Percentiles rank a stretch among this genome's conserved stretches.
Evolutionary conservation across 108 stramenopile species (phyloP).

Genomic region (Skeletonema grethae): DNA sequence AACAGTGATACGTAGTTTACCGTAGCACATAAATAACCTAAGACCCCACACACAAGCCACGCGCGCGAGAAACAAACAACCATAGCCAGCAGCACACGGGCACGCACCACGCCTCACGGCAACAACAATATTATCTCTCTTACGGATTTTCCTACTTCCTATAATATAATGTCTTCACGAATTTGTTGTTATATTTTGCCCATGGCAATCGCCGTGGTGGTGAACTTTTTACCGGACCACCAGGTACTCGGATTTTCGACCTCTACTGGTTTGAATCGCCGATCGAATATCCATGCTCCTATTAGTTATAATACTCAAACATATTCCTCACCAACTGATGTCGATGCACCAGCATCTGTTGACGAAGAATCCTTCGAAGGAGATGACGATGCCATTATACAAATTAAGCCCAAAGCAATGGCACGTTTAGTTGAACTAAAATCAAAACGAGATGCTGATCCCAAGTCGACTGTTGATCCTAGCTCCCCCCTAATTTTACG

Average conservation of each 20-base stretch:
- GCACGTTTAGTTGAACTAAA: slow-evolving; percentile 77
- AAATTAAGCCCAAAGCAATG: slow-evolving; percentile 83
- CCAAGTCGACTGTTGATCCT: slow-evolving; percentile 31
- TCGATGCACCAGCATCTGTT: background rate
- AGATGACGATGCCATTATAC: slow-evolving; percentile 77
- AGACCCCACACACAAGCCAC: too few species aligned
- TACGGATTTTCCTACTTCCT: background rate
- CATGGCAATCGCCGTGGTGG: background rate
- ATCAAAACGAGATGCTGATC: slow-evolving; percentile 54
- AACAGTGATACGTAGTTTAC: too few species aligned
- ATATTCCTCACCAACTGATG: slow-evolving; percentile 24
- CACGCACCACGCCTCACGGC: too few species aligned
- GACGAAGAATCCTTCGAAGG: slow-evolving; percentile 46
- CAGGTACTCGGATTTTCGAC: background rate
- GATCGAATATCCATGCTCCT: background rate
- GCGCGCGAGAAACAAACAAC: too few species aligned
- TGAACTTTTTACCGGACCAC: background rate
- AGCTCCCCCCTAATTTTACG: slow-evolving; percentile 62
- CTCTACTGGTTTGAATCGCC: background rate
- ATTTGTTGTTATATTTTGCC: background rate
- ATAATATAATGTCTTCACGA: background rate
- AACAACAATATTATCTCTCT: too few species aligned
- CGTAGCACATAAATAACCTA: too few species aligned
- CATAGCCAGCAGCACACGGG: too few species aligned
- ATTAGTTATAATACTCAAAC: background rate